Base-by-base conservation (phyloP, 2,329 filamentous ascomycete species). In the Pochonia chlamydosporia region DNA sequence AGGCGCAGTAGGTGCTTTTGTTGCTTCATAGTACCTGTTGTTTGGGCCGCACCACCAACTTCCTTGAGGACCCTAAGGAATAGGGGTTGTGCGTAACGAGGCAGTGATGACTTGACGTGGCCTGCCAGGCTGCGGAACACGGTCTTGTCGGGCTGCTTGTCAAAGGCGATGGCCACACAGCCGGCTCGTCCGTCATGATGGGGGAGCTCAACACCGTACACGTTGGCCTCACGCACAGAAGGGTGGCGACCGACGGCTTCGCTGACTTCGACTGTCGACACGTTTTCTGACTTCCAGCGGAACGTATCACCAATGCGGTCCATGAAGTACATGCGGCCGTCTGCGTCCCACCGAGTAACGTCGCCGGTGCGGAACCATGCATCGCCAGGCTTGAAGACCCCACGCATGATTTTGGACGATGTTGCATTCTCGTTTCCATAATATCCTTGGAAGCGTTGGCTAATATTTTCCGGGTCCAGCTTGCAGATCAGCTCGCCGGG, bases 1-100 rank as follows among this genome's bases (percentile, higher is more conserved):
- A 74, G 72, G n/a, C 88, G 74, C 53, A 95, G 63, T 0, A 71
- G 66, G 52, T 85, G 80, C 66, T 96, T 96, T 67, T 91, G 85
- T 69, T 95, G 87, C 73, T 96, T 96, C 59, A 89, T 87, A 41
- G 89, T 96, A 0, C 89, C 89, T 4, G 90, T 95, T 1, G 81
- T 75, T 58, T 85, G 80, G 54, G 80, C 73, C 1, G 69, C 65
- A 36, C 81, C 75, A 3, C 70, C 67, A 40, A 76, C 66, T 23
- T 77, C 74, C 23, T 68, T 72, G 7, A 84, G 76, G 5, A 90
- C 66, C 11, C 90, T 75, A 41, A 96, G 62, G 66, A 95, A 96
- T 1, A 93, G 57, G 0, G 90, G 90, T 4, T 84, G 76, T 0
- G 89, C 89, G 58, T 87, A 95, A 42, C 74, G 76, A 0, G 90